Conservation (phyloP, 257 asterid genomes). For the Solanum sparsipilum region DNA sequence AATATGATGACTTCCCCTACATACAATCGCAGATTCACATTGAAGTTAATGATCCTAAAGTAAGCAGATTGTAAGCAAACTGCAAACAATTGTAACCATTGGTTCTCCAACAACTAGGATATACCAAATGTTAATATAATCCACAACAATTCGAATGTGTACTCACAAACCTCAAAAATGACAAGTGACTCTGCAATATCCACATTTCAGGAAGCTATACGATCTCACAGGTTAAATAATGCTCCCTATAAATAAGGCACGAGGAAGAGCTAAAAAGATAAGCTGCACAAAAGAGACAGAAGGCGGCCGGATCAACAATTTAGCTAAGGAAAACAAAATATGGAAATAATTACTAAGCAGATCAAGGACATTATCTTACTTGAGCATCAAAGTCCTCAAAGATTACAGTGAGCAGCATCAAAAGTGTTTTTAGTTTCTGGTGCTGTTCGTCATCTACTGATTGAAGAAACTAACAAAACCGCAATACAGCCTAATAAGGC, state of each 20-base stretch:
- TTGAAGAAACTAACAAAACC: neutral
- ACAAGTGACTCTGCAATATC: neutral
- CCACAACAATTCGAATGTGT: neutral
- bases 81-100: neutral
- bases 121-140: neutral
- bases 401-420: neutral
- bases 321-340: neutral
- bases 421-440: neutral
- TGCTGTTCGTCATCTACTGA: neutral
- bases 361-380: neutral
- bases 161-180: neutral
- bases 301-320: neutral
- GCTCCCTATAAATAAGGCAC: neutral
- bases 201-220: neutral
- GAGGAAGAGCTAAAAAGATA: neutral
- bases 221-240: neutral
- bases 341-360: neutral
- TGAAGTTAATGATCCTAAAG: neutral
- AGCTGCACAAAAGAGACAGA: neutral
- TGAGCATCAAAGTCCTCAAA: neutral
- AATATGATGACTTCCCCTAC: neutral
- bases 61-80: neutral
- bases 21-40: neutral
- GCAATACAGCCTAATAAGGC: neutral
- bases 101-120: neutral